Percentiles rank a stretch among this genome's conserved stretches.
Conservation (phyloP, 345 rosid genomes). For the Rhodomyrtus tomentosa region DNA sequence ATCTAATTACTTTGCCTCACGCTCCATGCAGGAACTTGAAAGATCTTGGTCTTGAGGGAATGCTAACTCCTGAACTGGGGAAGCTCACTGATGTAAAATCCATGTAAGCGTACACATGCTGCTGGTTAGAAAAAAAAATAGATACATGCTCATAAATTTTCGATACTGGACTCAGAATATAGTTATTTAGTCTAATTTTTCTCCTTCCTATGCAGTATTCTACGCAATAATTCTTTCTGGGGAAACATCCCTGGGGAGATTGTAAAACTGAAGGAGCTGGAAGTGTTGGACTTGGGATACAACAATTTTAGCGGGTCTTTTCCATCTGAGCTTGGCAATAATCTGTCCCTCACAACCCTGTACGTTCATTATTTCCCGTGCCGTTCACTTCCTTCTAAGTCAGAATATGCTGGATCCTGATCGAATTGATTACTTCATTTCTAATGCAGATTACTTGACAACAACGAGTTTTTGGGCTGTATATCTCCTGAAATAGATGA, state of each 20-base stretch:
- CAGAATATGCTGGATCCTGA: background rate
- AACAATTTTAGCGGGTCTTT: slow-evolving; percentile 65
- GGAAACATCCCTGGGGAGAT: slow-evolving; percentile 69
- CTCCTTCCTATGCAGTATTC: slow-evolving; percentile 26
- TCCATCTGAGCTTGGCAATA: slow-evolving; percentile 26
- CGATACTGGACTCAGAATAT: background rate
- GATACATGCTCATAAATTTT: background rate
- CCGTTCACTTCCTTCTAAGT: background rate
- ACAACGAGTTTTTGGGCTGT: slow-evolving; percentile 28
- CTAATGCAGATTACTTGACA: slow-evolving; percentile 38
- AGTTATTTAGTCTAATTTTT: background rate
- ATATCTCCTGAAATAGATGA: slow-evolving; percentile 25
- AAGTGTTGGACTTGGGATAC: slow-evolving; percentile 68
- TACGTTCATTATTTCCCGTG: slow-evolving; percentile 4
- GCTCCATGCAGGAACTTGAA: slow-evolving; percentile 34
- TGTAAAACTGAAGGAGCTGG: slow-evolving; percentile 51
- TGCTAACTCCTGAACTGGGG: slow-evolving; percentile 62
- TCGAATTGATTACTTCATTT: background rate
- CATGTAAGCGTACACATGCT: slow-evolving; percentile 33
- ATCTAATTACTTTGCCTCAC: background rate
- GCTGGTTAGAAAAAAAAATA: background rate
- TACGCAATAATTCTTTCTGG: slow-evolving; percentile 73
- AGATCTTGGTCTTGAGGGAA: slow-evolving; percentile 72
- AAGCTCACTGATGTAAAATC: slow-evolving; percentile 46
- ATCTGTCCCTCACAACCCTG: slow-evolving; percentile 34